Evolutionary conservation across 1,139 yeast genomes (phyloP).

Genomic region (Sugiyamaella grinbergsii): DNA sequence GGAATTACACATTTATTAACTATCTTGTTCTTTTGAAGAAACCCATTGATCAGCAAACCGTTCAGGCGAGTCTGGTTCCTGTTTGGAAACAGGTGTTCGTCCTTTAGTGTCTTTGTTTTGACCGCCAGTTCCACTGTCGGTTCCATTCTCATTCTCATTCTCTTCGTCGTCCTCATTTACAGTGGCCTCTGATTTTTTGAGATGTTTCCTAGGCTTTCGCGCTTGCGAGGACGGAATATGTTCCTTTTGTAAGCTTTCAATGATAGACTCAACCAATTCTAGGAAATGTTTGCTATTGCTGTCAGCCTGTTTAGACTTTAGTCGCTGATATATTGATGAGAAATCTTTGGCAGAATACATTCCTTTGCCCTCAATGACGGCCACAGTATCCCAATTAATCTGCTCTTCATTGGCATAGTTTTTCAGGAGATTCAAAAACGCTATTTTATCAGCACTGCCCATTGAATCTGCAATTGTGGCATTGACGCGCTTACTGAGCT

Average conservation of each 20-base stretch:
- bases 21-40: too few species aligned
- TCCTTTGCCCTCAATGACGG: slow-evolving; percentile 48
- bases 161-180: background rate
- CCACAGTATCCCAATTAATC: slow-evolving; percentile 66
- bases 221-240: background rate
- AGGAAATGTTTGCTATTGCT: slow-evolving; percentile 40
- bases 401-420: slow-evolving; percentile 48
- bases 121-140: background rate
- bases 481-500: slow-evolving; percentile 53
- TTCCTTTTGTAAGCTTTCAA: slow-evolving; percentile 8
- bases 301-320: slow-evolving; percentile 48
- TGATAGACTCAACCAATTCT: slow-evolving; percentile 4
- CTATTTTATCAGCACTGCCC: slow-evolving; percentile 51
- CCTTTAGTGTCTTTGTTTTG: too few species aligned
- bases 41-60: background rate
- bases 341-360: slow-evolving; percentile 53
- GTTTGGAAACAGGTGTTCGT: too few species aligned
- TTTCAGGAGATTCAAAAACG: slow-evolving; percentile 58
- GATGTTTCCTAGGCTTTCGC: background rate
- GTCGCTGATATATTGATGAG: slow-evolving; percentile 49
- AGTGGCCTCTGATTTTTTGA: background rate
- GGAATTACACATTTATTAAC: too few species aligned
- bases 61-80: background rate
- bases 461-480: slow-evolving; percentile 46
- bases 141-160: background rate